Evolutionary conservation across 495 filamentous ascomycete genomes (phyloP).

Genomic region (Collariella sp.): DNA sequence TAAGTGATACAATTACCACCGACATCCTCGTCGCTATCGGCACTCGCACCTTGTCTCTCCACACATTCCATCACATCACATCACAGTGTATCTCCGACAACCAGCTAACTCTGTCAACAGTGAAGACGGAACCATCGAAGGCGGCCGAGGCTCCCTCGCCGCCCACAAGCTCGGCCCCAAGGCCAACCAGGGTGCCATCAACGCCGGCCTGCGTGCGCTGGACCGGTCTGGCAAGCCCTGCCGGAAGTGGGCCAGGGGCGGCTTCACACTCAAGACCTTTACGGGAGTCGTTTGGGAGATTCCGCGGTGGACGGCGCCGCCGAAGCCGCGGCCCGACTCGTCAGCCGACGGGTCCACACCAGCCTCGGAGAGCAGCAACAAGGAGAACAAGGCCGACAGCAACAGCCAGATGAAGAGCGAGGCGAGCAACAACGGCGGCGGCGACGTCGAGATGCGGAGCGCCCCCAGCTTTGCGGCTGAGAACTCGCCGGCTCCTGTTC

Average conservation of each 20-base stretch:
- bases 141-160: slow-evolving; percentile 32
- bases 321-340: slow-evolving; percentile 38
- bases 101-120: slow-evolving; percentile 28
- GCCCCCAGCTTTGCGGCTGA: slow-evolving; percentile 32
- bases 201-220: slow-evolving; percentile 86
- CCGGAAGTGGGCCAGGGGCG: slow-evolving; percentile 79
- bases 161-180: slow-evolving; percentile 86
- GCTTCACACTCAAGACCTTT: slow-evolving; percentile 81
- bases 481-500: slow-evolving; percentile 35
- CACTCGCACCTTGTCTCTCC: neutral
- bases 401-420: slow-evolving; percentile 64
- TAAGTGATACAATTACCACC: slow-evolving; percentile 45
- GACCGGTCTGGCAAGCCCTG: slow-evolving; percentile 86
- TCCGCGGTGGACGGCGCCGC: slow-evolving; percentile 71
- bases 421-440: slow-evolving; percentile 55
- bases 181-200: slow-evolving; percentile 96
- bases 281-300: slow-evolving; percentile 83
- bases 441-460: slow-evolving; percentile 41
- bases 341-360: slow-evolving; percentile 28
- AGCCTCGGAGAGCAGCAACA: slow-evolving; percentile 57
- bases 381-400: slow-evolving; percentile 61
- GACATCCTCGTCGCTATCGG: neutral
- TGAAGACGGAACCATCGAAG: slow-evolving; percentile 53
- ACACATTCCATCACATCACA: neutral
- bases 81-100: neutral